These are phyloP conservation scores for Bocquillonia castaneifolia DNA, from an alignment of 441 rosid genomes.

Conservation along the genomic window DNA sequence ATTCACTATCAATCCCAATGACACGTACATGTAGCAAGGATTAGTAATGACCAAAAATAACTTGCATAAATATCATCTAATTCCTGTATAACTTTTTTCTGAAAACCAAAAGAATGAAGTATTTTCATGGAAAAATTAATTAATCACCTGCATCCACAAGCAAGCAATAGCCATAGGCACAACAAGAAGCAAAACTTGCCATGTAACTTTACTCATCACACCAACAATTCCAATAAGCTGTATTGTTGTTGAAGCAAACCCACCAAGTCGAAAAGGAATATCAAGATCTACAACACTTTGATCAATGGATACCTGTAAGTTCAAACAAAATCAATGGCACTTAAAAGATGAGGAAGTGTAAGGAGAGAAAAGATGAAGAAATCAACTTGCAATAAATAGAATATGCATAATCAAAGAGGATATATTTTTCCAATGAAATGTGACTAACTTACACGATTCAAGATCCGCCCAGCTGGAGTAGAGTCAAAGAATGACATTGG, in stretches of 20 bases:
- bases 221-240: constrained; percentile 95
- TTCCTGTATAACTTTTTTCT: constrained; percentile 11
- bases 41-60: background rate
- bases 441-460: constrained; percentile 78
- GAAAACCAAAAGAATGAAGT: constrained; percentile 11
- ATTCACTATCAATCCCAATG: constrained; percentile 3
- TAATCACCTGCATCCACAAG: constrained; percentile 97
- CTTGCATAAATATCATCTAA: constrained; percentile 8
- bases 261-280: constrained; percentile 97
- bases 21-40: background rate
- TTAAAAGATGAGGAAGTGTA: constrained; percentile 6
- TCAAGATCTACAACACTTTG: constrained; percentile 99
- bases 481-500: constrained; percentile 99
- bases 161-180: constrained; percentile 96
- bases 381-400: constrained; percentile 2
- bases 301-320: constrained; percentile 85
- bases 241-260: constrained; percentile 98
- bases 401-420: background rate
- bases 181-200: constrained; percentile 98
- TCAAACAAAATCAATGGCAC: constrained; percentile 15
- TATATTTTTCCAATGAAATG: constrained; percentile 7
- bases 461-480: constrained; percentile 94
- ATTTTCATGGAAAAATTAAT: constrained; percentile 13
- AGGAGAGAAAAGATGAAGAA: constrained; percentile 1
- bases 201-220: constrained; percentile 92